phyloP scores from a whole-genome alignment of 1,284 basidiomycete species.

The Ceratobasidium theobromae region DNA sequence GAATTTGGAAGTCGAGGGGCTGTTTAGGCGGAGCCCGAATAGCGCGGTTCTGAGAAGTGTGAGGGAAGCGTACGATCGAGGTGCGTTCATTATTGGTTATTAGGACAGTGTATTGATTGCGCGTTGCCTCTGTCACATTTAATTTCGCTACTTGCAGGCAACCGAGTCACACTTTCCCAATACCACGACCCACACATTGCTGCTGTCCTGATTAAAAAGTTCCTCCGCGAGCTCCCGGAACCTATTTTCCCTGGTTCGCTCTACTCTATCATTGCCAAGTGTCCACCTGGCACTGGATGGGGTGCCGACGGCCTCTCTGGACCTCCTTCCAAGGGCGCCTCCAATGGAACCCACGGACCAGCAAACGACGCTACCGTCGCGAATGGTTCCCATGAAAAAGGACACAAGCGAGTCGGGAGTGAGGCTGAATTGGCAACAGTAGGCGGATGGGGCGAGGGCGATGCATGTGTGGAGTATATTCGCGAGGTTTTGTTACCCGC shows the following conservation, averaged over 20 bases:
- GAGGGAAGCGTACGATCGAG: conserved; percentile 79
- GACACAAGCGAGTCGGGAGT: conserved; percentile 25
- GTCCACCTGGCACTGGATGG: conserved; percentile 50
- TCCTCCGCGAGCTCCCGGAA: conserved; percentile 72
- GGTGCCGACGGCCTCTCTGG: conserved; percentile 16
- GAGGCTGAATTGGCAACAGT: conserved; percentile 27
- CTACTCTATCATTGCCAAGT: conserved; percentile 65
- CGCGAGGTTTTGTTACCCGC: conserved; percentile 65
- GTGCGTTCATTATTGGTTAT: conserved; percentile 42
- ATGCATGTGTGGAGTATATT: conserved; percentile 56
- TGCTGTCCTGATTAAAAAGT: conserved; percentile 83
- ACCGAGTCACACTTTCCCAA: conserved; percentile 70
- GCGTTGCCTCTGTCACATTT: neutral
- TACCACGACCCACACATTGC: conserved; percentile 78
- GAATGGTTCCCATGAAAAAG: neutral
- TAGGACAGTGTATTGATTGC: neutral
- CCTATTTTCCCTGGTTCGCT: conserved; percentile 70
- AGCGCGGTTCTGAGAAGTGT: conserved; percentile 69
- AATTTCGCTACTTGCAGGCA: conserved; percentile 49
- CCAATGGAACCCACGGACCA: neutral
- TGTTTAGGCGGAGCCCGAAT: conserved; percentile 77
- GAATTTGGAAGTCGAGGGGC: conserved; percentile 67
- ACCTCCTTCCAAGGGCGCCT: neutral
- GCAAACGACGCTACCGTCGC: neutral
- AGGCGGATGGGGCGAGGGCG: conserved; percentile 30